Evolutionary conservation across 2,329 filamentous ascomycete genomes (phyloP), one percentile per base, ranked within the genome.

Genomic region (Xylariaceae sp.): DNA sequence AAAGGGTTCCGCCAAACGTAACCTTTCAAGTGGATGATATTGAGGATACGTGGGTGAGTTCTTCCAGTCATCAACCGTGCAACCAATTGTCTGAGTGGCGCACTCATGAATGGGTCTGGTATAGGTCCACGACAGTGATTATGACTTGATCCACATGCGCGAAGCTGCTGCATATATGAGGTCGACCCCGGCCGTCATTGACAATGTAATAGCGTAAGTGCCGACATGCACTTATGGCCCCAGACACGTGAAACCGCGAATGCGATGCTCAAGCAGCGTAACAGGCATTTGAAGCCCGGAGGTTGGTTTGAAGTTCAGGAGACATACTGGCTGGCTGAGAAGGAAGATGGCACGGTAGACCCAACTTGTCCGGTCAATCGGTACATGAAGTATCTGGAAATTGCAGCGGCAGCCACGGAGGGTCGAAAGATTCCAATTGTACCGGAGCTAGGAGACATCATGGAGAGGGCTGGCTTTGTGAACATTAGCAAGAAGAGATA

Each of bases 401-500:
- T 59, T 4, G 60, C 63, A 13, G 70, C 60, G 4, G 61, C 70
- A 9, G 56, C 51, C 6, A 61, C 57, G 6, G 69, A 70, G 34
- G 65, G 65, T 15, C 62, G 70, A 44, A 63, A 71, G 30, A 65
- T 70, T 51, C 58, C 63, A 5, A 64, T 65, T 26, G 59, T 68
- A 19, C 61, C 64, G n/a, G 64, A 65, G 36, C 63, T 65, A 47
- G 62, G 64, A 12, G 59, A 65, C 5, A 55, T 61, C 40, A 57
- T 61, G 57, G 47, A 49, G 48, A 21, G 42, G 16, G 71, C 72
- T 1, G 76, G 75, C 0, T 78, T 74, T 44, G 62, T 69, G 16
- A 71, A 76, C 49, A 64, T 77, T 3, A 62, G 63, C 3, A 69
- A 72, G 26, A 61, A 65, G 16, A 65, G 68, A 7, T 70, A 71